Base-by-base conservation (phyloP, 495 filamentous ascomycete genomes). In the Aspergillus panamensis region DNA sequence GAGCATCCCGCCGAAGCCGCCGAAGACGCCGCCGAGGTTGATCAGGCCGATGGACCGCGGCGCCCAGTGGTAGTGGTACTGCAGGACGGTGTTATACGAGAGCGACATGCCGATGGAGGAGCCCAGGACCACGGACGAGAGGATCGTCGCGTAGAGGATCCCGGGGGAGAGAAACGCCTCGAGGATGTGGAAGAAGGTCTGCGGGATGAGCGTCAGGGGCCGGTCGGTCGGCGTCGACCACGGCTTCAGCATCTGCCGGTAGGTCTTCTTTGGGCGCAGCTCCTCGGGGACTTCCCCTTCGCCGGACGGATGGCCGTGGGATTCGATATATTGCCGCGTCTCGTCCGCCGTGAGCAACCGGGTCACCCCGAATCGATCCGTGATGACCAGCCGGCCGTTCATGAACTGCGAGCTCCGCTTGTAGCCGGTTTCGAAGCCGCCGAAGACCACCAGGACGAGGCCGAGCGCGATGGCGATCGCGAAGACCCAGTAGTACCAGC, bases 401-500 rank as follows among this genome's bases (percentile, higher is more conserved):
- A 68, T 2, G 3, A 66, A 30, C 7, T 64, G 60, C 3, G 64
- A 52, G 30, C 58, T 51, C 3, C 71, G 69, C 31, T 66, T 45
- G 33, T 66, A 73, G 8, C 57, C 57, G 1, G 72, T 72, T 55
- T 75, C 72, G 20, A 73, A 69, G 20, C 65, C 58, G 8, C 31
- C 40, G 19, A 76, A 66, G 10, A 71, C 8, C 3, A 69, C 68
- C 9, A 75, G 45, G 7, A 74, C 20, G 3, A 74, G 56, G 0
- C 73, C 73, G 1, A 67, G 48, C 0, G 60, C 72, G 12, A 73
- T 51, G 0, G 70, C 62, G 43, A 72, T 69, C 0, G 65, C 62
- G 33, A 65, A 72, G 0, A 74, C 64, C 72, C 72, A 72, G 58
- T 74, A 74, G 49, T 70, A 73, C 72, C 72, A 74, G 40, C 72